phyloP scores from a whole-genome alignment of 179 eudicot species.

The Monotropa hypopitys region DNA sequence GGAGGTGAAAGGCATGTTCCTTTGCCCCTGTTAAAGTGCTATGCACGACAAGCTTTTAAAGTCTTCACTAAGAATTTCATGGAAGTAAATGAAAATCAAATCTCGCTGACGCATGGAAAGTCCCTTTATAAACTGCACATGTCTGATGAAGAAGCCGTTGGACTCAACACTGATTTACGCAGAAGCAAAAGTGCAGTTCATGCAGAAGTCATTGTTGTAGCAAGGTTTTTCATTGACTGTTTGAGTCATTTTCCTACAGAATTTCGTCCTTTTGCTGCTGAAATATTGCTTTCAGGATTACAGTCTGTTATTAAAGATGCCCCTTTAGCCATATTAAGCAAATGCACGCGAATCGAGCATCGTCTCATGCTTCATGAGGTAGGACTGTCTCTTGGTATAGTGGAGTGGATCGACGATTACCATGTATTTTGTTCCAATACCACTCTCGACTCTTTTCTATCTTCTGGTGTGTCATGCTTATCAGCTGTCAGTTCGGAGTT shows the following conservation, averaged over 20 bases:
- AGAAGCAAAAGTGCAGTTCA: slow-evolving; percentile 15
- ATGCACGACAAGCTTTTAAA: slow-evolving; percentile 64
- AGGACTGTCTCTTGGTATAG: slow-evolving; percentile 66
- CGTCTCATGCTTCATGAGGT: slow-evolving; percentile 82
- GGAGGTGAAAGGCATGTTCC: slow-evolving; percentile 71
- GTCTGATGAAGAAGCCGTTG: slow-evolving; percentile 8
- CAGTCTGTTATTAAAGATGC: slow-evolving; percentile 53
- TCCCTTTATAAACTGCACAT: slow-evolving; percentile 8
- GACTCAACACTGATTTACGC: slow-evolving; percentile 4
- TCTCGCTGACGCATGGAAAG: slow-evolving; percentile 8
- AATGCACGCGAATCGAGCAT: slow-evolving; percentile 45
- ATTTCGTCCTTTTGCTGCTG: slow-evolving; percentile 60
- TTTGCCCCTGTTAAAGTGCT: slow-evolving; percentile 57
- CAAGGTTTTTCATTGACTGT: slow-evolving; percentile 66
- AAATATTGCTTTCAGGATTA: slow-evolving; percentile 64
- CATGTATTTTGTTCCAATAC: slow-evolving; percentile 30
- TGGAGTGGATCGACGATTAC: slow-evolving; percentile 83
- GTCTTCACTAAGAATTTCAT: slow-evolving; percentile 32
- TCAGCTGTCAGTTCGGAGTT: slow-evolving; percentile 15
- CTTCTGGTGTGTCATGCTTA: slow-evolving; percentile 20
- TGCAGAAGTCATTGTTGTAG: slow-evolving; percentile 20
- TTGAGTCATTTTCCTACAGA: slow-evolving; percentile 65
- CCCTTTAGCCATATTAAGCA: slow-evolving; percentile 41
- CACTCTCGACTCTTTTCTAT: slow-evolving; percentile 9
- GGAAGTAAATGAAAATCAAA: slow-evolving; percentile 11